Conservation (phyloP, 164 flowering plant species). For the Stephania cephalantha region DNA sequence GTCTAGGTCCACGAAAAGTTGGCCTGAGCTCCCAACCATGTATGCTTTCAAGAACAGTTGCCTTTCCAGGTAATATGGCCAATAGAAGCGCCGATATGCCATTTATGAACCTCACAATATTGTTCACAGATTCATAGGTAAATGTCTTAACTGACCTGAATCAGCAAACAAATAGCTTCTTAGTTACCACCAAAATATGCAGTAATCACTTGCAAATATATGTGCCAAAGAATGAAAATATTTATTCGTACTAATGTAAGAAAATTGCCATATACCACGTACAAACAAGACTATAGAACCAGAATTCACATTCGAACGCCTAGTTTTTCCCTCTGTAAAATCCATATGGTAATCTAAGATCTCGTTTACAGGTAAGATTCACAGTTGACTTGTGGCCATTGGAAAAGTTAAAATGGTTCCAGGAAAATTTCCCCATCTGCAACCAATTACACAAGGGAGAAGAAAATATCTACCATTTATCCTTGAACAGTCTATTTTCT, state of each 20-base stretch:
- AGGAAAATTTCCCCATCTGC: too few relatives aligned
- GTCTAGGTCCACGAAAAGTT: conserved; percentile 78
- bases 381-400: too few relatives aligned
- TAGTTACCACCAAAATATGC: neutral
- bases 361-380: too few relatives aligned
- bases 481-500: too few relatives aligned
- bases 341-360: too few relatives aligned
- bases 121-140: conserved; percentile 83
- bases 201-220: neutral
- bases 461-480: too few relatives aligned
- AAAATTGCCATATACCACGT: neutral
- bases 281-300: neutral
- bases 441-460: too few relatives aligned
- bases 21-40: conserved; percentile 99
- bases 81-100: conserved; percentile 80
- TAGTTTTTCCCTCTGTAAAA: too few relatives aligned
- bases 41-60: conserved; percentile 74
- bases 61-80: conserved; percentile 80
- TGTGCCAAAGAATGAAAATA: neutral
- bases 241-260: neutral
- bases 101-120: conserved; percentile 82
- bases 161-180: neutral
- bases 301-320: too few relatives aligned
- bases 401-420: too few relatives aligned
- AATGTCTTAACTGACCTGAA: conserved; percentile 93